phyloP scores from a whole-genome alignment of 768 basidiomycete genomes.

The Lentinula sp. region DNA sequence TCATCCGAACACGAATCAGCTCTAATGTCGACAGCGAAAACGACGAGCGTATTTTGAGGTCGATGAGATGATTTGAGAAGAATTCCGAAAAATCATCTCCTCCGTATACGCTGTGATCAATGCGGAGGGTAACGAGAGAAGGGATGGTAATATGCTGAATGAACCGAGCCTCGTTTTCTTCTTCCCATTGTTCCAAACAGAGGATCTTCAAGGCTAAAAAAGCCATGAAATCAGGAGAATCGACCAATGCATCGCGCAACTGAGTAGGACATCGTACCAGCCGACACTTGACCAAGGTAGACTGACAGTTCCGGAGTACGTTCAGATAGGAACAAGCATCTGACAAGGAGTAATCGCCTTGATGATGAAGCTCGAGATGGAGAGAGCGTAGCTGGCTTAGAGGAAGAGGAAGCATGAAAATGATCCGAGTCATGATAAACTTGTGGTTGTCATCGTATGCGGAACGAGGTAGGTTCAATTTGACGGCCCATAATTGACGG shows the following conservation, averaged over 20 bases:
- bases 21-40: not conserved
- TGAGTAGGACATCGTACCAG: not conserved
- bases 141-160: not conserved
- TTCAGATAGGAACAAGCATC: not conserved
- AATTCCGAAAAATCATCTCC: not conserved
- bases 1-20: not conserved
- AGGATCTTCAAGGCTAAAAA: not conserved
- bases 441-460: too few species aligned
- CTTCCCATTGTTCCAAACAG: conserved; percentile 1
- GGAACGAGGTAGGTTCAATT: not conserved
- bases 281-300: not conserved
- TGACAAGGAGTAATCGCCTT: not conserved
- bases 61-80: not conserved
- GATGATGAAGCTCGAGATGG: not conserved
- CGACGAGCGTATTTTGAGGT: not conserved
- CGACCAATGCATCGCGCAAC: not conserved
- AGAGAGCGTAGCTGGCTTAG: not conserved
- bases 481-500: not conserved
- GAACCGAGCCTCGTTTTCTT: not conserved
- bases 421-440: not conserved
- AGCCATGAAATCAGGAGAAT: not conserved
- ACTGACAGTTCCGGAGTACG: not conserved
- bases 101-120: not conserved
- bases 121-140: not conserved
- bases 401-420: not conserved